Evolutionary conservation across 2,329 filamentous ascomycete genomes (phyloP).

Genomic region (Fusarium praegraminearum): DNA sequence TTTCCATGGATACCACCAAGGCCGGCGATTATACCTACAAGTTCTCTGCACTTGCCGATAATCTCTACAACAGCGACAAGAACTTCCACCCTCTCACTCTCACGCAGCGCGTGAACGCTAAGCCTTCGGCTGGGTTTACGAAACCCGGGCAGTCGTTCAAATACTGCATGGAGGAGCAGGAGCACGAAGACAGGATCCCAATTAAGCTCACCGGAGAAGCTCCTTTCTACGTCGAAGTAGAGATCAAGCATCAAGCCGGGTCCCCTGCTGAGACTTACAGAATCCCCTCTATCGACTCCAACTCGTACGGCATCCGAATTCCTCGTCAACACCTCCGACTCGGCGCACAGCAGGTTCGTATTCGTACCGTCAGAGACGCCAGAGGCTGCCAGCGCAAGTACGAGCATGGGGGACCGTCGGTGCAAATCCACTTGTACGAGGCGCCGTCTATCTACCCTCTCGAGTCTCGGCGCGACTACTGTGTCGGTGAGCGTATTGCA

Average conservation of each 20-base stretch:
- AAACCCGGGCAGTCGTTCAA: constrained; percentile 94
- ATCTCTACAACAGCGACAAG: constrained; percentile 82
- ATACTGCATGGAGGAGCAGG: constrained; percentile 88
- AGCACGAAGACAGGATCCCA: constrained; percentile 87
- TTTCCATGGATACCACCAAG: constrained; percentile 87
- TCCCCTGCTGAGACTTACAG: constrained; percentile 83
- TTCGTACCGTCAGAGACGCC: constrained; percentile 89
- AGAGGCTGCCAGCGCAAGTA: constrained; percentile 86
- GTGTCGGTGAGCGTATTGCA: constrained; percentile 92
- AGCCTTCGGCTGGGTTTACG: constrained; percentile 83
- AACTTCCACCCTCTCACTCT: constrained; percentile 76
- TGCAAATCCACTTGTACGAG: constrained; percentile 93
- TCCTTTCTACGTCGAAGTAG: constrained; percentile 91
- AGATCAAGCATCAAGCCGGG: constrained; percentile 90
- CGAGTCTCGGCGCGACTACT: constrained; percentile 88
- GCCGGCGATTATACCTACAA: constrained; percentile 88
- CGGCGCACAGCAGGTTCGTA: constrained; percentile 88
- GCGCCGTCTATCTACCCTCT: constrained; percentile 90
- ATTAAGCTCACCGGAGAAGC: constrained; percentile 84
- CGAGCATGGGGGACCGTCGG: constrained; percentile 76
- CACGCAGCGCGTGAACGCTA: constrained; percentile 85
- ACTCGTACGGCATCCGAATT: constrained; percentile 82
- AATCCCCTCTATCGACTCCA: constrained; percentile 81
- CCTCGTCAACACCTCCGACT: constrained; percentile 86
- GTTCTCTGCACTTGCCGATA: constrained; percentile 85